phyloP scores from a whole-genome alignment of 768 basidiomycete genomes.

The Boletus rex-veris region DNA sequence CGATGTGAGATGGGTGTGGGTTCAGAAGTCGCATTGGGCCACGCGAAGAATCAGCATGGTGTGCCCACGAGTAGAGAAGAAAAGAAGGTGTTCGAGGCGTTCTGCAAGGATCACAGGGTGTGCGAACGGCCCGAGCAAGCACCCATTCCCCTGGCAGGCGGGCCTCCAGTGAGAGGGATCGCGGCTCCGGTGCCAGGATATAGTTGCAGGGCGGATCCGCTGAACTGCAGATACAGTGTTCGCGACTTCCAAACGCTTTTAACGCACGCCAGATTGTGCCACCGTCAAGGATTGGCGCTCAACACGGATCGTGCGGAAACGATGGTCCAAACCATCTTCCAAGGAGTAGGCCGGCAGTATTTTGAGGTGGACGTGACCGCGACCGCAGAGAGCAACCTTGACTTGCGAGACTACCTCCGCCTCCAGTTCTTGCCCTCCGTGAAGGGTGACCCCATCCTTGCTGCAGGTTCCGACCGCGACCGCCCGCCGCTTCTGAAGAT shows the following conservation, averaged over 20 bases:
- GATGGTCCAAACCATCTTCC: background rate
- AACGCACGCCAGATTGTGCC: background rate
- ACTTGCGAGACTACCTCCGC: background rate
- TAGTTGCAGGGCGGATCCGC: background rate
- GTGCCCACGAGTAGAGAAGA: background rate
- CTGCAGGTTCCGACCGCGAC: too few relatives aligned
- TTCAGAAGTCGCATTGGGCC: background rate
- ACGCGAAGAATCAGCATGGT: background rate
- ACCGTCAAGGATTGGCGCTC: background rate
- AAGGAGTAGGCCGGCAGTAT: background rate
- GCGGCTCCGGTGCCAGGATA: background rate
- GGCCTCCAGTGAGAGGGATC: slow-evolving; percentile 1
- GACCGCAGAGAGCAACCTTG: background rate
- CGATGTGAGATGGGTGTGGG: background rate
- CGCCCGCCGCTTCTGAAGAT: too few relatives aligned
- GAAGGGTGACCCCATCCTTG: background rate
- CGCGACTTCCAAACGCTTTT: background rate
- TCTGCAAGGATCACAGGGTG: background rate
- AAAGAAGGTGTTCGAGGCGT: background rate
- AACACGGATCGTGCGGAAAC: background rate
- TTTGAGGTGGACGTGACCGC: background rate
- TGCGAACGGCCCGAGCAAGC: background rate
- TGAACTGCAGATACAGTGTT: slow-evolving; percentile 3
- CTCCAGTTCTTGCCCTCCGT: background rate
- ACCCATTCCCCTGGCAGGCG: background rate